Evolutionary conservation across 305 asterid genomes (phyloP).

Genomic region (Nicotiana rustica): DNA sequence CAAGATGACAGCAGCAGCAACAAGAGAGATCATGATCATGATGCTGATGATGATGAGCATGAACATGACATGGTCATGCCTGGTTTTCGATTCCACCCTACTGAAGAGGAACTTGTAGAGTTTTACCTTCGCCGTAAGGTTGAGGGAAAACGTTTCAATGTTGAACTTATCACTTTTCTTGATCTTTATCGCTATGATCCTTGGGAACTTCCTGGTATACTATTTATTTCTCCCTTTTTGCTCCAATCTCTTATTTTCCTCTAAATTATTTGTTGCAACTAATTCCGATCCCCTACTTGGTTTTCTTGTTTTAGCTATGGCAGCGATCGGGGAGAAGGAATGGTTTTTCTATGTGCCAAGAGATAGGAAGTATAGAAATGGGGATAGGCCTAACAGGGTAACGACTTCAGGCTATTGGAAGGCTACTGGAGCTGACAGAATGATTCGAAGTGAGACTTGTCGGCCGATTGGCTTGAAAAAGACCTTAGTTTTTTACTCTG

Average conservation of each 20-base stretch:
- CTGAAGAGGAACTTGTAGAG: slow-evolving; percentile 90
- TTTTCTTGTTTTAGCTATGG: slow-evolving; percentile 56
- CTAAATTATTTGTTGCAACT: too few species aligned
- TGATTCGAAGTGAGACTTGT: slow-evolving; percentile 67
- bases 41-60: slow-evolving; percentile 51
- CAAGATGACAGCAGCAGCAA: slow-evolving; percentile 36
- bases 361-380: slow-evolving; percentile 83
- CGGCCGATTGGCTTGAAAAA: slow-evolving; percentile 84
- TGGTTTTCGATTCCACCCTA: slow-evolving; percentile 91
- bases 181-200: slow-evolving; percentile 97
- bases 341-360: slow-evolving; percentile 95
- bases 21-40: neutral
- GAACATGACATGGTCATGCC: slow-evolving; percentile 93
- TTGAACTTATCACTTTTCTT: slow-evolving; percentile 84
- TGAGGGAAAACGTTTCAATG: slow-evolving; percentile 93
- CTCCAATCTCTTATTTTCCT: neutral
- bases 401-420: slow-evolving; percentile 95
- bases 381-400: slow-evolving; percentile 92
- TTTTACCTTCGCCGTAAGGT: slow-evolving; percentile 97
- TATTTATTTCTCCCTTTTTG: neutral
- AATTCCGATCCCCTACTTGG: too few species aligned
- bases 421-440: slow-evolving; percentile 92
- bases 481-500: slow-evolving; percentile 92
- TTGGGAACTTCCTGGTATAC: slow-evolving; percentile 93
- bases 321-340: slow-evolving; percentile 94